Evolutionary conservation across 2,329 filamentous ascomycete species (phyloP), one percentile per base, ranked within the genome.

Genomic region (Botrytis paeoniae): DNA sequence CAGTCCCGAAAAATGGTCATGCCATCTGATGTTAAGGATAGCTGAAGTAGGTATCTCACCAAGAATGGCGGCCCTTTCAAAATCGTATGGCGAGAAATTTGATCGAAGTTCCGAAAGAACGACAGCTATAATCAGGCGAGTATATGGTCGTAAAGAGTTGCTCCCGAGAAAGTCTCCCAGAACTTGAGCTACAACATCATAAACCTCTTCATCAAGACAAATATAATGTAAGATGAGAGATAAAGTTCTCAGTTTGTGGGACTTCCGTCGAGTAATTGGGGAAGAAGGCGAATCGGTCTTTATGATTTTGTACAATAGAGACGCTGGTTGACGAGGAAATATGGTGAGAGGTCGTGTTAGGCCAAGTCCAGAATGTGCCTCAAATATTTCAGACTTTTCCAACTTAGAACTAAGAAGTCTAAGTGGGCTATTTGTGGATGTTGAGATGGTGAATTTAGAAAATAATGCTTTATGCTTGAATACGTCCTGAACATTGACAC

Each of bases 401-500:
- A 99, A 87, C 70, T 89, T 86, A 76, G 93, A 93, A 71, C 88
- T 88, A 63, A 92, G 86, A 10, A 99, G 84, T 6, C 92, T 88
- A 16, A 98, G 82, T 0, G 96, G 96, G 43, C 91, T 90, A 37
- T 88, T 81, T 72, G 87, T 93, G 1, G 93, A 92, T 0, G 95
- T 94, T 20, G 93, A 94, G 70, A 99, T 91, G 22, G 93, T 97
- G 81, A 99, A 99, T 16, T 92, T 91, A 0, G 95, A 98, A 79
- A 96, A 96, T 0, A 98, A 86, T 0, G 89, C 87, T 12, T 90
- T 84, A 75, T 93, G 89, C 80, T 97, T 97, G 85, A 98, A 98
- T 41, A 97, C 89, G 78, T 99, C 96, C 79, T 98, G 95, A 9
- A 99, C 96, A 76, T 98, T 98, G 75, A 99, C 96, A 4, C 95